Conservation (phyloP, 148 eudicot genomes). For the Polygonum aviculare region DNA sequence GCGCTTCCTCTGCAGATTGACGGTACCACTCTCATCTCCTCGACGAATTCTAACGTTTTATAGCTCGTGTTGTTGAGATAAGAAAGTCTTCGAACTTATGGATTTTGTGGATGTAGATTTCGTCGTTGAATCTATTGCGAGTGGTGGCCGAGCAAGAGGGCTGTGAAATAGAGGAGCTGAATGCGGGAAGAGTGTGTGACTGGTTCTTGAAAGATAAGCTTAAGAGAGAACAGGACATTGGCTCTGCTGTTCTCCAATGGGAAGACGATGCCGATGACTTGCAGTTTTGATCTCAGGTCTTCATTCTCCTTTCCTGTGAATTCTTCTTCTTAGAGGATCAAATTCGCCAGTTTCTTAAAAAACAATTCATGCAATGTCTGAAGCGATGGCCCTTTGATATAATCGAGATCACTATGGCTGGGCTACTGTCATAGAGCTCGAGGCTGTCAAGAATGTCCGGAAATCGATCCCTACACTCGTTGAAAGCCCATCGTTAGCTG, state of each 20-base stretch:
- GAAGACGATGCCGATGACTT: slow-evolving; percentile 66
- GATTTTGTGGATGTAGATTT: slow-evolving; percentile 35
- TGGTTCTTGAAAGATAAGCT: slow-evolving; percentile 93
- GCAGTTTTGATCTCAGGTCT: slow-evolving; percentile 20
- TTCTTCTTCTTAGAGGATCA: neutral
- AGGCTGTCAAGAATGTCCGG: too few species aligned
- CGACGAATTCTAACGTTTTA: too few species aligned
- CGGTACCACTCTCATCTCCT: slow-evolving; percentile 27
- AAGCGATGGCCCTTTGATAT: too few species aligned
- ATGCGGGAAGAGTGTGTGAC: slow-evolving; percentile 87
- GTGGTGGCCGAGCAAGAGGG: slow-evolving; percentile 81
- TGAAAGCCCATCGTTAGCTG: too few species aligned
- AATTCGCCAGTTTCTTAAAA: too few species aligned
- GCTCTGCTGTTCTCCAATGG: slow-evolving; percentile 84
- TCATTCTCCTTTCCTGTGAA: neutral
- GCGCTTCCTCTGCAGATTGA: slow-evolving; percentile 78
- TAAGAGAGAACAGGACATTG: slow-evolving; percentile 71
- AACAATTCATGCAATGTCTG: neutral
- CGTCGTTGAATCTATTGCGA: slow-evolving; percentile 64
- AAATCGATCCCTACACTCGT: too few species aligned
- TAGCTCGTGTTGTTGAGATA: too few species aligned
- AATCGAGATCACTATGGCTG: too few species aligned
- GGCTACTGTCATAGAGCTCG: too few species aligned
- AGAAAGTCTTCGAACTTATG: neutral
- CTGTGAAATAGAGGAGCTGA: slow-evolving; percentile 70